Conservation (phyloP, 148 eudicot genomes). For the Rhododendron ovatum region DNA sequence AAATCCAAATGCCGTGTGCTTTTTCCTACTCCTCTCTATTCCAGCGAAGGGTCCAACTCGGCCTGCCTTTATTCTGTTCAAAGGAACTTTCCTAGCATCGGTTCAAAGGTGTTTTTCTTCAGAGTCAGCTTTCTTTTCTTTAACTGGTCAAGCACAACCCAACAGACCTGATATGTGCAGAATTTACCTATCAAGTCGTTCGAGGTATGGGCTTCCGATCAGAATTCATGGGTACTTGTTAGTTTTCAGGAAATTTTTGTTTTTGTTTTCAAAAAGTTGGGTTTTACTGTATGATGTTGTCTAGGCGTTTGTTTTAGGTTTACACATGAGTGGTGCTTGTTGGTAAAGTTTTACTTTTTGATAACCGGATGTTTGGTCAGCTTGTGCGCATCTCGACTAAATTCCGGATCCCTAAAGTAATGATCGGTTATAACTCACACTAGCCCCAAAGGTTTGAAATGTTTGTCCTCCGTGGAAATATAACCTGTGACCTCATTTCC, state of each 20-base stretch:
- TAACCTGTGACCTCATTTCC: too few species aligned
- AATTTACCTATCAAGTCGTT: not conserved
- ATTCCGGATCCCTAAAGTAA: too few species aligned
- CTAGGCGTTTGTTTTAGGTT: not conserved
- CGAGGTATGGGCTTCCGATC: constrained; percentile 4
- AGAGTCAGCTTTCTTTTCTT: not conserved
- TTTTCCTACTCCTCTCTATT: not conserved
- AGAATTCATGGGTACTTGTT: not conserved
- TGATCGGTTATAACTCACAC: too few species aligned
- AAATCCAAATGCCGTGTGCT: not conserved
- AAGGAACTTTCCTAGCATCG: not conserved
- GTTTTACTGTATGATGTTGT: not conserved
- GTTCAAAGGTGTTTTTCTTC: not conserved
- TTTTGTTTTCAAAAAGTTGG: not conserved
- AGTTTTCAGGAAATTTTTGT: not conserved
- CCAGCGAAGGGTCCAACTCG: not conserved
- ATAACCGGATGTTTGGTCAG: too few species aligned
- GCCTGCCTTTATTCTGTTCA: not conserved
- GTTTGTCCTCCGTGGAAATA: too few species aligned
- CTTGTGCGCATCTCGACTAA: too few species aligned
- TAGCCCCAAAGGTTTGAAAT: too few species aligned
- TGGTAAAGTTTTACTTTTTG: not conserved
- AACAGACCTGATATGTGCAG: not conserved
- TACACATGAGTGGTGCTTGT: too few species aligned
- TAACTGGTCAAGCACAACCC: not conserved